Conservation (phyloP, 805 yeast genomes). For the Tetrapisispora phaffii region DNA sequence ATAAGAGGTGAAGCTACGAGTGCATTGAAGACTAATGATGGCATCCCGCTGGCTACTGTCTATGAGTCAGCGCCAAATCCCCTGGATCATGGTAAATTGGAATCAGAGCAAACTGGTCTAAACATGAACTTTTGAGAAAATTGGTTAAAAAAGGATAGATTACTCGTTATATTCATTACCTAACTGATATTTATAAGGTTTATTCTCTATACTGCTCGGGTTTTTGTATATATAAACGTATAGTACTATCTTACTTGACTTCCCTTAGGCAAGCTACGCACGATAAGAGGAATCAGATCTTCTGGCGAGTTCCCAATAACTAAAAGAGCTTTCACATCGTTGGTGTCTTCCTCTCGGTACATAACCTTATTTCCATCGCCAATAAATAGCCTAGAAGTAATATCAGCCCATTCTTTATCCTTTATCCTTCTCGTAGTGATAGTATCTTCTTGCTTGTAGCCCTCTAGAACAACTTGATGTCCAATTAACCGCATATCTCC, state of each 20-base stretch:
- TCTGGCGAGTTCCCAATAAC: slow-evolving; percentile 3
- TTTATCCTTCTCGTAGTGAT: slow-evolving; percentile 12
- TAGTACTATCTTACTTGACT: slow-evolving; percentile 9
- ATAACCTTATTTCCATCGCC: slow-evolving; percentile 7
- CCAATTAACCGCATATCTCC: slow-evolving; percentile 5
- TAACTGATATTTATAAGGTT: not conserved
- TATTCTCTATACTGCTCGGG: not conserved
- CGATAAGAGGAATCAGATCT: slow-evolving; percentile 8
- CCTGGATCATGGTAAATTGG: slow-evolving; percentile 57
- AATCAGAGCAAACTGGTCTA: slow-evolving; percentile 9
- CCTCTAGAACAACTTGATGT: slow-evolving; percentile 8
- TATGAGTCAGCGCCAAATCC: slow-evolving; percentile 94
- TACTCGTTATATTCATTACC: not conserved
- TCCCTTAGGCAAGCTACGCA: slow-evolving; percentile 11
- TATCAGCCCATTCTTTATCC: slow-evolving; percentile 15
- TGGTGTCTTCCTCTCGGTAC: slow-evolving; percentile 10
- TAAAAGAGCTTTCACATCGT: slow-evolving; percentile 6
- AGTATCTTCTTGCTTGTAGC: not conserved
- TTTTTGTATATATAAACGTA: not conserved
- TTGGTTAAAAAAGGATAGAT: no score
- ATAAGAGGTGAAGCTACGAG: slow-evolving; percentile 59
- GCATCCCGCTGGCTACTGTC: slow-evolving; percentile 54
- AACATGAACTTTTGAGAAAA: not conserved
- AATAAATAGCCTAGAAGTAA: slow-evolving; percentile 12
- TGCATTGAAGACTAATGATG: slow-evolving; percentile 8